Evolutionary conservation across 75 land plant genomes (phyloP).

Genomic region (Cunninghamia lanceolata): DNA sequence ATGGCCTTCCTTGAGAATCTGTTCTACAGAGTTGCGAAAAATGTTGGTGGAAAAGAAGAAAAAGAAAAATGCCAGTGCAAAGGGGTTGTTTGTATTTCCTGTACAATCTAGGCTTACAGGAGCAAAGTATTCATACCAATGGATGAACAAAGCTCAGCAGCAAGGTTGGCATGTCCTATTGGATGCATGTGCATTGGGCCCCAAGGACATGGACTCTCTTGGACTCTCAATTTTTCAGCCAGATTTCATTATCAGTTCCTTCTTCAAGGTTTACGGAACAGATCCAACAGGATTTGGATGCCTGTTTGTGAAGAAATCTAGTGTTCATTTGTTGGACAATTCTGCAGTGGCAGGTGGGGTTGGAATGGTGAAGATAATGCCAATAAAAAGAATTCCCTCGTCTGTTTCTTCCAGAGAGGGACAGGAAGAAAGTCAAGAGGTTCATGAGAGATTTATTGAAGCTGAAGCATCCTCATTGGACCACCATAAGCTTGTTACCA

Average conservation of each 20-base stretch:
- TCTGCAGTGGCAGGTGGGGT: conserved; percentile 22
- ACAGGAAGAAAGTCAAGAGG: conserved; percentile 14
- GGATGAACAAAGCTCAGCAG: conserved; percentile 89
- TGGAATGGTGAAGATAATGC: conserved; percentile 32
- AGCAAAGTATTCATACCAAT: conserved; percentile 79
- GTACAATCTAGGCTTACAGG: conserved; percentile 80
- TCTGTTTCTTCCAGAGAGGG: conserved; percentile 14
- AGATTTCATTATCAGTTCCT: conserved; percentile 84
- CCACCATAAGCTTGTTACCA: neutral
- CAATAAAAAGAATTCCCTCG: conserved; percentile 10
- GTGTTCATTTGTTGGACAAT: conserved; percentile 16
- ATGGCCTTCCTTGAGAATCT: conserved; percentile 74
- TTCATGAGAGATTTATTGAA: conserved; percentile 11
- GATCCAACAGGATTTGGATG: conserved; percentile 95
- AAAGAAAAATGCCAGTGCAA: conserved; percentile 33
- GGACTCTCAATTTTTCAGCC: conserved; percentile 84
- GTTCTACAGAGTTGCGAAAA: conserved; percentile 51
- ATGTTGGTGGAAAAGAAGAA: conserved; percentile 35
- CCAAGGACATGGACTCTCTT: conserved; percentile 87
- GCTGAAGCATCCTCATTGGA: conserved; percentile 12
- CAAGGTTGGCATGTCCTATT: conserved; percentile 90
- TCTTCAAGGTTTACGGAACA: conserved; percentile 84
- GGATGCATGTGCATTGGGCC: conserved; percentile 87
- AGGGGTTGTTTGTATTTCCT: conserved; percentile 86
- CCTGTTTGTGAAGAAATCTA: conserved; percentile 73